Evolutionary conservation across 2,329 filamentous ascomycete genomes (phyloP).

Genomic region (Claviceps maximensis): DNA sequence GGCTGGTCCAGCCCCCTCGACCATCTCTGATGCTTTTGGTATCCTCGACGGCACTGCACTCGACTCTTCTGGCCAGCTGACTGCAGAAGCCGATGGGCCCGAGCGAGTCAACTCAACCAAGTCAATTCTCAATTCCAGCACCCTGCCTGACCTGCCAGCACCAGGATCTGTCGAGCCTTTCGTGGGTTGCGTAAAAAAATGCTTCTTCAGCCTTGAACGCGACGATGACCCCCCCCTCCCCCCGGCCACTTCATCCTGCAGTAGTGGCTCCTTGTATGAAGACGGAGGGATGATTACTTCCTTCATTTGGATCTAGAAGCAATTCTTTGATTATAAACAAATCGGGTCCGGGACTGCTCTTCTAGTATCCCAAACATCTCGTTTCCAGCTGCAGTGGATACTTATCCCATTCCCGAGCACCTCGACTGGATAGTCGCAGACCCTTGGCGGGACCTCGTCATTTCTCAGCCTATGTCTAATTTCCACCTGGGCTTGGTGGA

Average conservation of each 20-base stretch:
- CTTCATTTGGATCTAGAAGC: background rate
- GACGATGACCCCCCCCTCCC: background rate
- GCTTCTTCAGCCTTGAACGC: background rate
- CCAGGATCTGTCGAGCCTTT: background rate
- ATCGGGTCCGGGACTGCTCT: background rate
- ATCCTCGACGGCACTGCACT: background rate
- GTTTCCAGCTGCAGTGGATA: slow-evolving; percentile 2
- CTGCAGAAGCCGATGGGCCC: background rate
- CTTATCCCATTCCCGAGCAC: background rate
- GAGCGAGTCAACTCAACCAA: background rate
- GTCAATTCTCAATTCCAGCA: background rate
- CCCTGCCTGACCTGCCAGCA: background rate
- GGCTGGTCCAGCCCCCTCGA: background rate
- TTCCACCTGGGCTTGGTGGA: slow-evolving; percentile 1
- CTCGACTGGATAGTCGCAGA: background rate
- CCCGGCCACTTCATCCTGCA: background rate
- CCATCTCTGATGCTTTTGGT: background rate
- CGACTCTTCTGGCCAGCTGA: background rate
- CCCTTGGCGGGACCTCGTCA: slow-evolving; percentile 4
- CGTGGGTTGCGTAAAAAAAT: background rate
- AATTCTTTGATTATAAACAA: background rate
- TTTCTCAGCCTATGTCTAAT: slow-evolving; percentile 1
- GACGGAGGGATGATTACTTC: background rate
- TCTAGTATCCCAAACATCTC: background rate
- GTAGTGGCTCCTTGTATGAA: background rate